A percentile compares a stretch with the other conserved stretches of the same genome.
Evolutionary conservation across 345 rosid genomes (phyloP).

Genomic region (Geranium rotundifolium): DNA sequence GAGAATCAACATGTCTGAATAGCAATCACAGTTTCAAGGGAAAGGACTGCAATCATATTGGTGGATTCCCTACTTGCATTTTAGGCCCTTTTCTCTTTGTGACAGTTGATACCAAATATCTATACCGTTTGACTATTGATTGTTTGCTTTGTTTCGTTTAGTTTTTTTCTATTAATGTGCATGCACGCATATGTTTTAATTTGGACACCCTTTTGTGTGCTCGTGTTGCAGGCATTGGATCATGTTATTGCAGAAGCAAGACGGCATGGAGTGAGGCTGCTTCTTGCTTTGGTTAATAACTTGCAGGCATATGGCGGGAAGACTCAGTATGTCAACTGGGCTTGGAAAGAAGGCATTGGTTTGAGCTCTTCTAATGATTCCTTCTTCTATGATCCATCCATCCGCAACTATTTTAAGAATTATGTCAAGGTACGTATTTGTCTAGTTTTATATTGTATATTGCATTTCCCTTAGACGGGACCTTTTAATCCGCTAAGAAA

Average conservation of each 20-base stretch:
- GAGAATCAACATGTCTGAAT: too few relatives aligned
- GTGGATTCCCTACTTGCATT: too few relatives aligned
- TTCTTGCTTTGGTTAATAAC: slow-evolving; percentile 84
- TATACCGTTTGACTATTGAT: too few relatives aligned
- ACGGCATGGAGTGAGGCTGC: slow-evolving; percentile 54
- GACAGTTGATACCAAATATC: too few relatives aligned
- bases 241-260: slow-evolving; percentile 82
- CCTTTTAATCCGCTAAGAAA: not conserved
- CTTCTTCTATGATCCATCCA: slow-evolving; percentile 92
- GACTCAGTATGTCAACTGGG: slow-evolving; percentile 94
- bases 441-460: not conserved
- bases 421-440: slow-evolving; percentile 41
- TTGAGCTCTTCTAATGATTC: slow-evolving; percentile 91
- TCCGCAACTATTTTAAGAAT: slow-evolving; percentile 71
- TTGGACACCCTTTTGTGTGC: not conserved
- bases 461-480: not conserved
- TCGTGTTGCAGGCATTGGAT: slow-evolving; percentile 72
- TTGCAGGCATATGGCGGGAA: slow-evolving; percentile 86
- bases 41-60: too few relatives aligned
- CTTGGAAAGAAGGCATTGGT: slow-evolving; percentile 94
- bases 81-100: too few relatives aligned
- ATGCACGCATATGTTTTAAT: too few relatives aligned
- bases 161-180: not conserved
- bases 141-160: not conserved
- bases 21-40: too few relatives aligned